These are phyloP conservation scores for Saturnispora besseyi DNA, from an alignment of 805 yeast species.

Conservation along the genomic window DNA sequence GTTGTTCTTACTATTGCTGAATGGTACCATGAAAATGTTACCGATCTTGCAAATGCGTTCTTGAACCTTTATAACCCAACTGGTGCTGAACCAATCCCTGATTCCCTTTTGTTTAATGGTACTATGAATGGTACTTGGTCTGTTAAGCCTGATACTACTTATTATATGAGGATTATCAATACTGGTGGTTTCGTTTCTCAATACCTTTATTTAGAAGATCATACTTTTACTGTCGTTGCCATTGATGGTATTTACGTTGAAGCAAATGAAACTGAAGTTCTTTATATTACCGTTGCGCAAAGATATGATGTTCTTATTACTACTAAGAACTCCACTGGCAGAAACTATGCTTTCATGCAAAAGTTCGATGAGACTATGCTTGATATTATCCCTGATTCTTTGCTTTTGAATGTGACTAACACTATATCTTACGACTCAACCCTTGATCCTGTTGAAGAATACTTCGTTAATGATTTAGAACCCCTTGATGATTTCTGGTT, in stretches of 20 bases:
- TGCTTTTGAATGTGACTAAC: conserved; percentile 66
- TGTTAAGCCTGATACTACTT: conserved; percentile 80
- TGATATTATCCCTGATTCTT: conserved; percentile 59
- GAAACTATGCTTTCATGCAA: conserved; percentile 77
- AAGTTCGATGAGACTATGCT: conserved; percentile 75
- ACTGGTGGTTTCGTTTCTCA: conserved; percentile 90
- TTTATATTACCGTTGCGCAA: conserved; percentile 87
- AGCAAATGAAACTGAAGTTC: conserved; percentile 55
- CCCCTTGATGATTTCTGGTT: conserved; percentile 73
- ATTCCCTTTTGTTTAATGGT: conserved; percentile 69
- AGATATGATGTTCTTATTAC: conserved; percentile 73
- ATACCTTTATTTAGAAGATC: conserved; percentile 82
- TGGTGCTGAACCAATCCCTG: conserved; percentile 97
- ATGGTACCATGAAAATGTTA: conserved; percentile 72
- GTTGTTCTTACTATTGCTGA: conserved; percentile 60
- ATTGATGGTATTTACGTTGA: conserved; percentile 87
- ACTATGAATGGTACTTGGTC: conserved; percentile 67
- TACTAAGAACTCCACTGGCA: conserved; percentile 53
- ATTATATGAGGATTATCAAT: conserved; percentile 71
- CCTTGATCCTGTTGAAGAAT: conserved; percentile 33
- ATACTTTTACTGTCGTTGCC: conserved; percentile 76
- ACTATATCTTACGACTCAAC: conserved; percentile 46
- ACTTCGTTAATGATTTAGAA: conserved; percentile 39
- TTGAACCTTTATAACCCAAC: conserved; percentile 78
- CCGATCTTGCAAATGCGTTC: conserved; percentile 46